These are phyloP conservation scores for Boletus albobrunnescens DNA, from an alignment of 1,284 basidiomycete species.

Conservation along the genomic window DNA sequence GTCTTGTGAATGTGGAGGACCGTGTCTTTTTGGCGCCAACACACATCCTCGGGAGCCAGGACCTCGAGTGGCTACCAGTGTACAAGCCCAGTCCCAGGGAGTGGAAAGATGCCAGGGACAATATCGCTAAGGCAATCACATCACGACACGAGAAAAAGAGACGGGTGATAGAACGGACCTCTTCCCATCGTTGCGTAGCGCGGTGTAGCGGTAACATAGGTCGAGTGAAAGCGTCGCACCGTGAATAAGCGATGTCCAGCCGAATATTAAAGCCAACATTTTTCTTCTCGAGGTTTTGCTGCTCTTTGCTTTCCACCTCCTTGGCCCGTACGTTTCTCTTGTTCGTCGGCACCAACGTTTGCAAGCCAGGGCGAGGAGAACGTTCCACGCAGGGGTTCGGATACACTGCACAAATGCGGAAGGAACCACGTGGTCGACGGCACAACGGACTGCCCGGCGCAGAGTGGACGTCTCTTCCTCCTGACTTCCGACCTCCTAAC, in stretches of 20 bases:
- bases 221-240: neutral
- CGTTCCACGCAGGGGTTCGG: neutral
- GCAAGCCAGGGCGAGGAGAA: neutral
- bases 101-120: neutral
- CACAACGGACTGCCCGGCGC: neutral
- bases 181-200: conserved; percentile 5
- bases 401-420: neutral
- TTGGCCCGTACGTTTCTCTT: neutral
- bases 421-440: neutral
- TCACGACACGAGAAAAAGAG: neutral
- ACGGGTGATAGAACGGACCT: conserved; percentile 9
- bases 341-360: neutral
- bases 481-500: neutral
- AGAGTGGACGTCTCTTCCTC: neutral
- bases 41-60: neutral
- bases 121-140: neutral
- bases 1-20: neutral
- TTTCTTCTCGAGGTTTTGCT: neutral
- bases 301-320: neutral
- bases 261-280: conserved; percentile 10
- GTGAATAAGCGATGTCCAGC: conserved; percentile 7
- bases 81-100: neutral
- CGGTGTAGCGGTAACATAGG: conserved; percentile 4
- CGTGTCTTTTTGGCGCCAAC: neutral
- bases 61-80: too few relatives aligned